Percentiles rank a stretch among this genome's conserved stretches.
Evolutionary conservation across 2,329 filamentous ascomycete genomes (phyloP).

Genomic region (Cordyceps javanica): DNA sequence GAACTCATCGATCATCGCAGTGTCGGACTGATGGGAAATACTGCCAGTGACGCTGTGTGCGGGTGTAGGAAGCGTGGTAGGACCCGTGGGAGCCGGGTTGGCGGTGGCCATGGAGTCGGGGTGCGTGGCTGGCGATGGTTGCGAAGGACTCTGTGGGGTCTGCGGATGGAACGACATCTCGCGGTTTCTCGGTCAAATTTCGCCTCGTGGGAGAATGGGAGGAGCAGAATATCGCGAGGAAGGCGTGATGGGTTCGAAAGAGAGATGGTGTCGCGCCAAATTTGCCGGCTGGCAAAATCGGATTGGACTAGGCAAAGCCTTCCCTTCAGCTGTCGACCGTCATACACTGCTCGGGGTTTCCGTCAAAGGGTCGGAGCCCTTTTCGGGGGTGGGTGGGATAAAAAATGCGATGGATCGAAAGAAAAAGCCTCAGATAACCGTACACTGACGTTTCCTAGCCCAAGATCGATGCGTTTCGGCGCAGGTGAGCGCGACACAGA

Average conservation of each 20-base stretch:
- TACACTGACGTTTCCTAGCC: not conserved
- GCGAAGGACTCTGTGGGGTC: conserved; percentile 62
- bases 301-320: conserved; percentile 12
- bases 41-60: conserved; percentile 57
- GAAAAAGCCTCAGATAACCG: not conserved
- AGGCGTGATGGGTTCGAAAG: not conserved
- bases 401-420: not conserved
- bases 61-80: conserved; percentile 49
- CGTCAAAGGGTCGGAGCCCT: conserved; percentile 3
- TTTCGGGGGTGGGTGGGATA: not conserved
- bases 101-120: conserved; percentile 40
- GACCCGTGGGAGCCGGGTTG: conserved; percentile 34
- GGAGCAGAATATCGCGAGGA: not conserved
- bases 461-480: not conserved
- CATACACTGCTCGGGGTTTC: conserved; percentile 12
- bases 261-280: conserved; percentile 10
- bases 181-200: conserved; percentile 14
- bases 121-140: conserved; percentile 50
- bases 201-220: not conserved
- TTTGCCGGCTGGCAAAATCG: conserved; percentile 12
- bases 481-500: not conserved
- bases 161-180: conserved; percentile 61
- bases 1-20: conserved; percentile 45
- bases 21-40: conserved; percentile 37
- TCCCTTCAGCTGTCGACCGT: conserved; percentile 13